Percentiles rank a stretch among this genome's conserved stretches.
These are phyloP conservation scores for Podospora comata DNA, from an alignment of 495 filamentous ascomycete genomes.

Conservation along the genomic window DNA sequence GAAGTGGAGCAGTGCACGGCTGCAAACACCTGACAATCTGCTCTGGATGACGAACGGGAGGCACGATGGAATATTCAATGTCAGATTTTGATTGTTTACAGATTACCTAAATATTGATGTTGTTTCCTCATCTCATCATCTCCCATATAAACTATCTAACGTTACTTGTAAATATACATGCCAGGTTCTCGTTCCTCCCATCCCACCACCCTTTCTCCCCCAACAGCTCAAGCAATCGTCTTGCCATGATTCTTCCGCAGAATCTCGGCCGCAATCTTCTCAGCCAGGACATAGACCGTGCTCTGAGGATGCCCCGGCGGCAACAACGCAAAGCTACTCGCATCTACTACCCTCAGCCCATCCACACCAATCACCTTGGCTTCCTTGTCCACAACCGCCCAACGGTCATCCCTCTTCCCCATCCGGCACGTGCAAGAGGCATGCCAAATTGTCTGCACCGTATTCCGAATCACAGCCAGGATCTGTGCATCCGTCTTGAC, in stretches of 20 bases:
- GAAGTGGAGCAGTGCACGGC: neutral
- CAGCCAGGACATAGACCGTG: neutral
- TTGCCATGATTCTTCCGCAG: neutral
- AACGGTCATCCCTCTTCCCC: constrained; percentile 41
- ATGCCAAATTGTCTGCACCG: constrained; percentile 38
- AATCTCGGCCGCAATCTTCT: constrained; percentile 6
- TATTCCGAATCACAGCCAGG: neutral
- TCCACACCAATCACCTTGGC: constrained; percentile 48
- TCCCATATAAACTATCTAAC: neutral
- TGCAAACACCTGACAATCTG: neutral
- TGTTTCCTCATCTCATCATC: neutral
- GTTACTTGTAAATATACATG: neutral
- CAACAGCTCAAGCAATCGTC: neutral
- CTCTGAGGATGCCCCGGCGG: constrained; percentile 46
- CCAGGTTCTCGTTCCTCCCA: neutral
- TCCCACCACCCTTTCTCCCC: neutral
- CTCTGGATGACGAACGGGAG: neutral
- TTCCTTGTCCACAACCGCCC: constrained; percentile 52
- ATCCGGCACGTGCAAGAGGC: constrained; percentile 49
- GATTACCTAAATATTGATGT: neutral
- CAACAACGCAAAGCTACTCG: constrained; percentile 44
- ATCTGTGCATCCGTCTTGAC: constrained; percentile 3
- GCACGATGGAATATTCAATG: neutral
- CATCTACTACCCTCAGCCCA: constrained; percentile 48
- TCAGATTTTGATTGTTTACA: neutral